Evolutionary conservation across 2,329 filamentous ascomycete species (phyloP), one percentile per base, ranked within the genome.

Genomic region (Achaetomium macrosporum): DNA sequence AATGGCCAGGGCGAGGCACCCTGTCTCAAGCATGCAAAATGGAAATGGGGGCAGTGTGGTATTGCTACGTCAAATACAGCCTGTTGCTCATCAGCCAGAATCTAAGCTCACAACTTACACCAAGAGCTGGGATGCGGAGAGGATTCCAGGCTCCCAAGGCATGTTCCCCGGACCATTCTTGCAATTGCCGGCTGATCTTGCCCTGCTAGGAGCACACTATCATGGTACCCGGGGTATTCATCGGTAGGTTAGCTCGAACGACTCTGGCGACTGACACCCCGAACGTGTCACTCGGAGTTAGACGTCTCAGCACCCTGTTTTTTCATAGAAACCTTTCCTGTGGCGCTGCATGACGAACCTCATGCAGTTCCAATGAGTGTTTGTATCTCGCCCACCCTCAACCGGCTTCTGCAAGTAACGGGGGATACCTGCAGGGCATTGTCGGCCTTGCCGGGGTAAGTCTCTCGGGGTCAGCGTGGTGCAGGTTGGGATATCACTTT

Each of bases 111-210:
- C 6, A 20, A 35, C 33, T 53, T 13, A 25, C 40, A 48, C 39
- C 40, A 44, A 48, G 20, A 39, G 25, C 30, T 43, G 31, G 39
- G 37, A 50, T 37, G 35, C 35, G 40, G 43, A 35, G 45, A 46
- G 42, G 20, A n/a, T 17, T 46, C 30, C 25, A 40, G 42, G 25
- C 8, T 20, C 12, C 16, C 45, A 33, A 20, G 36, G 19, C 19
- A n/a, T 13, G 19, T 44, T 37, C 29, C 30, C 40, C 39, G 51
- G 43, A 43, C 20, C 45, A 40, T 52, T 54, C 52, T 50, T 54
- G 54, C 50, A 48, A 50, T 48, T 56, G 54, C 49, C 58, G 54
- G 56, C 43, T 56, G 56, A 58, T 56, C 52, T 53, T 50, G 44
- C 42, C 17, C 39, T 39, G 30, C 19, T n/a, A 42, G 19, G 41